Conservation (phyloP, 768 basidiomycete genomes). For the Dacryopinax spathularia region DNA sequence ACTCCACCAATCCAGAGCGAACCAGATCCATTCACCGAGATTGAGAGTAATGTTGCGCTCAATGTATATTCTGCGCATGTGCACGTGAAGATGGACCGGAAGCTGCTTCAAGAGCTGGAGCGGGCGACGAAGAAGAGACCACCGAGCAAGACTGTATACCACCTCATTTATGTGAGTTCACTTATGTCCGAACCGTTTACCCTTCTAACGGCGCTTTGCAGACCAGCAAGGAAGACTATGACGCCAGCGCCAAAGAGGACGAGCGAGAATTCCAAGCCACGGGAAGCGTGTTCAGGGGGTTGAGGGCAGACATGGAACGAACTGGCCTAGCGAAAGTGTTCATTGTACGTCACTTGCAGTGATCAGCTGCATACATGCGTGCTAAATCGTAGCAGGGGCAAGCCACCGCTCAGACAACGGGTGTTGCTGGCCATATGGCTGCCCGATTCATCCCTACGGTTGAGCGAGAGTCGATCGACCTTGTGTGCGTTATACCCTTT, state of each 20-base stretch:
- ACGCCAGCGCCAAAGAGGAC: conserved; percentile 56
- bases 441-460: conserved; percentile 91
- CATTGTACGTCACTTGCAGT: conserved; percentile 42
- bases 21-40: conserved; percentile 24
- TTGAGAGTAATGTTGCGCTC: conserved; percentile 43
- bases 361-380: neutral
- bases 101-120: conserved; percentile 56
- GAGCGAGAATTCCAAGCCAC: conserved; percentile 41
- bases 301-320: conserved; percentile 74
- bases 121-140: conserved; percentile 93
- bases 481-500: conserved; percentile 37
- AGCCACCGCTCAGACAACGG: conserved; percentile 84
- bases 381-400: conserved; percentile 44
- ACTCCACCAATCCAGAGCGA: conserved; percentile 15
- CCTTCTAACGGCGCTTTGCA: conserved; percentile 19
- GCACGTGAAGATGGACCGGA: conserved; percentile 48
- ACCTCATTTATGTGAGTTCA: conserved; percentile 64
- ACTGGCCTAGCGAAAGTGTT: conserved; percentile 63
- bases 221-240: conserved; percentile 75
- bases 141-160: conserved; percentile 56
- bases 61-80: conserved; percentile 55
- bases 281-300: conserved; percentile 73
- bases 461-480: conserved; percentile 82
- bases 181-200: too few species aligned
- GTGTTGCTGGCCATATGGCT: conserved; percentile 52